Evolutionary conservation across 345 rosid genomes (phyloP), one percentile per base, ranked within the genome.

Genomic region (Lumnitzera racemosa): DNA sequence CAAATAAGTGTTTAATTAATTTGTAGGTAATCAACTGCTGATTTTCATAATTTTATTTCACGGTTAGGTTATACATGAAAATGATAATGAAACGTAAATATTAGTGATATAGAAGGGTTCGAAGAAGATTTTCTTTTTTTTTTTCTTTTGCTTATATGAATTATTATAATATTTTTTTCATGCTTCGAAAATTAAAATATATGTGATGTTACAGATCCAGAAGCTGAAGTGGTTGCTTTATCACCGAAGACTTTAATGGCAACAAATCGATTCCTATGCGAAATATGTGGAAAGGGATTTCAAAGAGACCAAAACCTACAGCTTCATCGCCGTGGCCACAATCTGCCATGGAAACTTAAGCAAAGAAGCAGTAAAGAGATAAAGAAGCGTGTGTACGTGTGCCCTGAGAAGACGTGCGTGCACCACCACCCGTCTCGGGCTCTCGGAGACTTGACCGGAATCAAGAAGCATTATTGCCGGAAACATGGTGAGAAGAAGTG

Each of bases 341-440:
- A 94, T 76, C 87, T 94, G 47, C 99, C 99, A 24, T 94, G 99
- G 99, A 94, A 94, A 76, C 83, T 94, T 47, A 94, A 94, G 95
- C 99, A 90, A 69, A 79, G 99, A 75, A 80, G 79, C 2, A 83
- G 67, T 62, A 94, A 94, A 58, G 99, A 94, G 75, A 65, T 60
- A 14, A 73, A 82, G 69, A 94, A 94, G 66, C 72, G 99, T 5
- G 99, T 94, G 24, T 94, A 94, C 23, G 96, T 94, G 36, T 94
- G 97, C 77, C 99, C 99, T 0, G 99, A 94, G 62, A 89, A 83
- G 68, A 72, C 74, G 1, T 94, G 99, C 53, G 95, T 88, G 41
- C 99, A 94, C 62, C 85, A 94, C 61, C 84, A 88, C 69, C 96
- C 96, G 2, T 86, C 95, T 2, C 78, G 99, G 69, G 99, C 99